A percentile compares a stretch with the other conserved stretches of the same genome.
phyloP scores from a whole-genome alignment of 345 rosid genomes.

The Litchi chinensis region DNA sequence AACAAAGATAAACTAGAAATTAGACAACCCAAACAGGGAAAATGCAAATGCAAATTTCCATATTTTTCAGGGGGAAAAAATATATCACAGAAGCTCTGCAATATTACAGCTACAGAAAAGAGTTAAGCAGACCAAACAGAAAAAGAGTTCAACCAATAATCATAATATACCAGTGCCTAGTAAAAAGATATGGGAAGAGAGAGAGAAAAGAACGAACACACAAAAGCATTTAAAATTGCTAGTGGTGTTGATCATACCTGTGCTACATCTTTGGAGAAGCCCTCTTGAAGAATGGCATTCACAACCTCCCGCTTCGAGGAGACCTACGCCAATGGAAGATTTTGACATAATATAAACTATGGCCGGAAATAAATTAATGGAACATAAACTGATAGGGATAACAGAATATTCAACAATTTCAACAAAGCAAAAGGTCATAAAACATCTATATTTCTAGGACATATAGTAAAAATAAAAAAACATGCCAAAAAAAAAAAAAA shows the following conservation, averaged over 20 bases:
- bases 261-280: conserved; percentile 66
- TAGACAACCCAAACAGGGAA: conserved; percentile 5
- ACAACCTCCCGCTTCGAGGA: conserved; percentile 53
- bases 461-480: not conserved
- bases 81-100: not conserved
- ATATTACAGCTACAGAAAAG: not conserved
- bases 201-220: not conserved
- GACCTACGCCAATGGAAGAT: conserved; percentile 47
- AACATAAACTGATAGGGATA: no score
- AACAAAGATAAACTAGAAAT: not conserved
- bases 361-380: not conserved
- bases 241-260: conserved; percentile 42
- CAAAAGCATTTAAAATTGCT: not conserved
- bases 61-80: no score
- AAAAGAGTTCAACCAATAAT: not conserved
- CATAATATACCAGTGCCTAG: not conserved
- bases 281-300: conserved; percentile 49
- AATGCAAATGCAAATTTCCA: not conserved
- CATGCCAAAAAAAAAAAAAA: not conserved
- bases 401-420: not conserved
- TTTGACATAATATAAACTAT: conserved; percentile 15
- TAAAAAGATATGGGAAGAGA: not conserved
- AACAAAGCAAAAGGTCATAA: not conserved
- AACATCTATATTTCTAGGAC: not conserved
- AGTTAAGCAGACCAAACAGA: not conserved